These are phyloP conservation scores for Cadophora sp. DNA, from an alignment of 2,329 filamentous ascomycete species.

Conservation along the genomic window DNA sequence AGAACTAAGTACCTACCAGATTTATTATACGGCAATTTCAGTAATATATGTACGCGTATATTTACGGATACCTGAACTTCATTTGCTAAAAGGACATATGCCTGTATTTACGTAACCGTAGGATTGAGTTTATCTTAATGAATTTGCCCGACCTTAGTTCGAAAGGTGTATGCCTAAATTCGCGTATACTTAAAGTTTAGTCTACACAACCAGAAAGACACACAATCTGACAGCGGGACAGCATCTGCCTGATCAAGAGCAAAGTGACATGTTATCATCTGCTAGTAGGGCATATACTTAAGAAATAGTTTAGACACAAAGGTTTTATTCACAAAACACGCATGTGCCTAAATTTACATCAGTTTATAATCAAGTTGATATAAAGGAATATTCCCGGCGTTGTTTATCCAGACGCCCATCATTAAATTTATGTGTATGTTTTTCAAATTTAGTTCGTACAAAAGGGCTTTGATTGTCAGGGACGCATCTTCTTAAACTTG, in stretches of 20 bases:
- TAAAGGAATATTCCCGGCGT: neutral
- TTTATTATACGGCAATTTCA: neutral
- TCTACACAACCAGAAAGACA: too few species aligned
- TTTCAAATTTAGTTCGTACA: neutral
- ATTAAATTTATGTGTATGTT: neutral
- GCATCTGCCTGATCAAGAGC: neutral
- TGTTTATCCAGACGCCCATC: neutral
- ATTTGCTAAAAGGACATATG: too few species aligned
- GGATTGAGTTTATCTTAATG: too few species aligned
- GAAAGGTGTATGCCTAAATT: too few species aligned
- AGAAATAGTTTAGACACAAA: neutral
- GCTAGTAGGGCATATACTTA: neutral
- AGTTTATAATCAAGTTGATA: neutral
- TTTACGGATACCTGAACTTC: neutral
- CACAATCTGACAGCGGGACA: too few species aligned
- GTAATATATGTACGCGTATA: neutral
- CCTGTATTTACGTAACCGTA: too few species aligned
- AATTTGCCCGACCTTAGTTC: too few species aligned
- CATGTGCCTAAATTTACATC: neutral
- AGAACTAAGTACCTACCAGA: neutral
- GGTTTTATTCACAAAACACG: neutral
- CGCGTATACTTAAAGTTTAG: neutral
- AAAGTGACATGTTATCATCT: neutral
- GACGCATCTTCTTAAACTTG: neutral
- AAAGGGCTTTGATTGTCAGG: neutral